Evolutionary conservation across 2,329 filamentous ascomycete species (phyloP).

Genomic region (Colletotrichum truncatum): DNA sequence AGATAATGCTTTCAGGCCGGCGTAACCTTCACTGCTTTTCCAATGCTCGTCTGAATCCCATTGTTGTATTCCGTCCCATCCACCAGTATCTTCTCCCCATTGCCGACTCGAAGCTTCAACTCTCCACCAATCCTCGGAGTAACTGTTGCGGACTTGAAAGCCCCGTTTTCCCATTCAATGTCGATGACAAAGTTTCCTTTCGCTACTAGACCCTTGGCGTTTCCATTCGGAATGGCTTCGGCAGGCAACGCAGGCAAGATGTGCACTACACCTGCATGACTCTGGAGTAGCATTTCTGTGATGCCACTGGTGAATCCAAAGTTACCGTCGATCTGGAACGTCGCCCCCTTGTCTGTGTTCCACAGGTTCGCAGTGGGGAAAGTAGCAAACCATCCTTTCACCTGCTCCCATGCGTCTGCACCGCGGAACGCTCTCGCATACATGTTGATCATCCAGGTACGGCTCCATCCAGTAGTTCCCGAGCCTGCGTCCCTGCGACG

Average conservation of each 20-base stretch:
- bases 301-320: constrained; percentile 54
- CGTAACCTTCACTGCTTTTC: not conserved
- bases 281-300: constrained; percentile 54
- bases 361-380: constrained; percentile 52
- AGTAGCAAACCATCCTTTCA: constrained; percentile 44
- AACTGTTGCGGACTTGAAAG: not conserved
- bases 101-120: not conserved
- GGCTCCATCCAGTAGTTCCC: constrained; percentile 28
- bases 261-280: constrained; percentile 38
- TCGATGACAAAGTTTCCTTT: not conserved
- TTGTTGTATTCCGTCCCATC: not conserved
- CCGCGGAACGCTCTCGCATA: not conserved
- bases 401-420: constrained; percentile 41
- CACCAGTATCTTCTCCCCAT: not conserved
- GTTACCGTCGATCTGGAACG: constrained; percentile 60
- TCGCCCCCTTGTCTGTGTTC: constrained; percentile 37
- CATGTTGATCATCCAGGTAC: not conserved
- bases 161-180: not conserved
- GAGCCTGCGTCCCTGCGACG: constrained; percentile 16
- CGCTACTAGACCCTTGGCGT: not conserved
- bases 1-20: not conserved
- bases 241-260: constrained; percentile 33
- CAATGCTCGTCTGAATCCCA: not conserved
- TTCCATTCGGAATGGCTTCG: not conserved
- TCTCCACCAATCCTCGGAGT: not conserved